Conservation (phyloP, 2,329 filamentous ascomycete genomes). For the Xylariaceae sp. region DNA sequence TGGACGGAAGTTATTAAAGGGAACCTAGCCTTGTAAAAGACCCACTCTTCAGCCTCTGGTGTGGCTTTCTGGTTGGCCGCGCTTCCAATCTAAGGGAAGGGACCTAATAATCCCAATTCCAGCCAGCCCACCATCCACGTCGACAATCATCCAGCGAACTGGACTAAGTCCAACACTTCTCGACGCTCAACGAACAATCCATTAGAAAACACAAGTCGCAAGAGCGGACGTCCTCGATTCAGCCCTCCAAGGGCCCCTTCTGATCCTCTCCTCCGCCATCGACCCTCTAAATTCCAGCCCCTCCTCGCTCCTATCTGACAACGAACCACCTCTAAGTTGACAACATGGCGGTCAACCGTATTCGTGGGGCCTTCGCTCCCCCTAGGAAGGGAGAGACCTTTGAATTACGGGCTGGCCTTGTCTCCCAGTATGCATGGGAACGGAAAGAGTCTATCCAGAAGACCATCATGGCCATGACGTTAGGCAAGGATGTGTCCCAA, state of each 20-base stretch:
- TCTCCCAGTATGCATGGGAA: slow-evolving; percentile 99
- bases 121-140: no score
- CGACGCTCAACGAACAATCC: no score
- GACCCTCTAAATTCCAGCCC: slow-evolving; percentile 6
- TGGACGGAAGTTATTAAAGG: no score
- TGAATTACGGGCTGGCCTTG: slow-evolving; percentile 89
- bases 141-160: no score
- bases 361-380: slow-evolving; percentile 86
- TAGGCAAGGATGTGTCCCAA: slow-evolving; percentile 96
- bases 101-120: no score
- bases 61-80: no score
- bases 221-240: slow-evolving; percentile 19
- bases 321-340: slow-evolving; percentile 20
- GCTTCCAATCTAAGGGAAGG: no score
- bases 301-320: slow-evolving; percentile 3
- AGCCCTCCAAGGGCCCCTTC: slow-evolving; percentile 29
- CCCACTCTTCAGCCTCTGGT: no score
- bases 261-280: slow-evolving; percentile 14
- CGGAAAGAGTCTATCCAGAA: slow-evolving; percentile 98
- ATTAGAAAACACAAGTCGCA: background rate
- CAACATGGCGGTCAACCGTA: slow-evolving; percentile 90
- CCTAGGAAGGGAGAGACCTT: slow-evolving; percentile 98
- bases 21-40: no score
- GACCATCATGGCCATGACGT: slow-evolving; percentile 99
- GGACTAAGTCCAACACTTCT: no score